Evolutionary conservation across 1,284 basidiomycete genomes (phyloP).

Genomic region (Apiotrichum gracile): DNA sequence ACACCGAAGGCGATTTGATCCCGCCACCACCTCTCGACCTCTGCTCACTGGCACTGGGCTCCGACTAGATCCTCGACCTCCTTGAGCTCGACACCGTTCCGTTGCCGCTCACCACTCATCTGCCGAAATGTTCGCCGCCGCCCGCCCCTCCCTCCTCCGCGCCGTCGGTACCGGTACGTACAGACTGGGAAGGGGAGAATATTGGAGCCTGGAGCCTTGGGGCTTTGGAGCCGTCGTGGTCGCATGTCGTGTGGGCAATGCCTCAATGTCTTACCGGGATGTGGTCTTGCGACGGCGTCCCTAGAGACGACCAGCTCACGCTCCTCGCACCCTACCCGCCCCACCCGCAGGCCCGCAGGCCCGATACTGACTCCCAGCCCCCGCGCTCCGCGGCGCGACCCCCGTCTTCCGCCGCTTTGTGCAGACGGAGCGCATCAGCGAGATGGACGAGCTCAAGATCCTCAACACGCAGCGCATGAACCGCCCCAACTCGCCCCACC

Average conservation of each 20-base stretch:
- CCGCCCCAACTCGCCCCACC: slow-evolving; percentile 85
- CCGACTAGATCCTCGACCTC: background rate
- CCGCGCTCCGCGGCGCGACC: slow-evolving; percentile 7
- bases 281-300: too few relatives aligned
- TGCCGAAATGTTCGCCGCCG: slow-evolving; percentile 12
- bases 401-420: slow-evolving; percentile 14
- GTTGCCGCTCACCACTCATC: background rate
- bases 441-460: slow-evolving; percentile 46
- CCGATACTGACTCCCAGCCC: slow-evolving; percentile 8
- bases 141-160: slow-evolving; percentile 18
- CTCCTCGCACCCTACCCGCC: too few relatives aligned
- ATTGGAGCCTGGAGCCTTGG: too few relatives aligned
- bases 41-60: background rate
- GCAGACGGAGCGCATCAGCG: slow-evolving; percentile 32
- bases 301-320: background rate
- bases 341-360: too few relatives aligned
- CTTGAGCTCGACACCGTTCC: background rate
- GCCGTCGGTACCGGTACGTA: slow-evolving; percentile 17
- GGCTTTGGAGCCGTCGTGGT: background rate
- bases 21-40: background rate
- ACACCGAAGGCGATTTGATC: background rate
- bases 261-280: too few relatives aligned
- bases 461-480: slow-evolving; percentile 79
- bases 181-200: too few relatives aligned
- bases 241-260: too few relatives aligned